Evolutionary conservation across 2,329 filamentous ascomycete genomes (phyloP).

Genomic region (Elsinoe perseae): DNA sequence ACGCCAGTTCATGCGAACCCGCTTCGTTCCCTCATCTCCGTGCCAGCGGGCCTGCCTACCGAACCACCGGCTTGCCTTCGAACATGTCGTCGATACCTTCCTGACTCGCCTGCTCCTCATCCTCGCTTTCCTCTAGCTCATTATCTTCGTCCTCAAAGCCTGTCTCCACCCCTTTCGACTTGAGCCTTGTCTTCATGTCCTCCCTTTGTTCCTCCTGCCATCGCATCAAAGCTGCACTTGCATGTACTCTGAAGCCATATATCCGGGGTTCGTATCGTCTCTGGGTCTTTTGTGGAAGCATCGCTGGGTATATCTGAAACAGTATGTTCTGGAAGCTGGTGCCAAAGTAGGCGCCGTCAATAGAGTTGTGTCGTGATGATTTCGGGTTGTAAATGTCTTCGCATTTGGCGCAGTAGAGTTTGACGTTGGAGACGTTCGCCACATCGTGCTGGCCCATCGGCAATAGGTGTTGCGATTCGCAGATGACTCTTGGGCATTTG

Average conservation of each 20-base stretch:
- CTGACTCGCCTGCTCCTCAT: conserved; percentile 48
- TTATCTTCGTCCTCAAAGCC: conserved; percentile 66
- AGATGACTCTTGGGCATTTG: conserved; percentile 94
- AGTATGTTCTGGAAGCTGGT: conserved; percentile 98
- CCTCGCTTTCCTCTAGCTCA: conserved; percentile 50
- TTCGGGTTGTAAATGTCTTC: conserved; percentile 99
- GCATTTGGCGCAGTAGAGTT: conserved; percentile 93
- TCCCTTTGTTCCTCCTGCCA: conserved; percentile 83
- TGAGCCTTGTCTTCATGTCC: conserved; percentile 71
- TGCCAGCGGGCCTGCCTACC: background rate
- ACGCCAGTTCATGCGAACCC: conserved; percentile 9
- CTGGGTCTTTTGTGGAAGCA: conserved; percentile 77
- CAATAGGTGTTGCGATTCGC: conserved; percentile 83
- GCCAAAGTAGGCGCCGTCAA: conserved; percentile 97
- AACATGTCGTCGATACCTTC: conserved; percentile 44
- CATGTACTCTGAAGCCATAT: conserved; percentile 94
- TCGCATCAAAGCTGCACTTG: conserved; percentile 73
- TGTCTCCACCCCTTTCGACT: conserved; percentile 61
- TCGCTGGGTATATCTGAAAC: conserved; percentile 91
- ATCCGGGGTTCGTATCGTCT: conserved; percentile 83
- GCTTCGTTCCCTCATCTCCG: background rate
- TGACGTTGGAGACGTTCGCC: conserved; percentile 80
- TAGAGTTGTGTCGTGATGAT: conserved; percentile 86
- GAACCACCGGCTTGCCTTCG: conserved; percentile 23
- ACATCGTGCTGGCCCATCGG: conserved; percentile 92